Evolutionary conservation across 164 flowering plant species (phyloP).

Genomic region (Amborella trichopoda): DNA sequence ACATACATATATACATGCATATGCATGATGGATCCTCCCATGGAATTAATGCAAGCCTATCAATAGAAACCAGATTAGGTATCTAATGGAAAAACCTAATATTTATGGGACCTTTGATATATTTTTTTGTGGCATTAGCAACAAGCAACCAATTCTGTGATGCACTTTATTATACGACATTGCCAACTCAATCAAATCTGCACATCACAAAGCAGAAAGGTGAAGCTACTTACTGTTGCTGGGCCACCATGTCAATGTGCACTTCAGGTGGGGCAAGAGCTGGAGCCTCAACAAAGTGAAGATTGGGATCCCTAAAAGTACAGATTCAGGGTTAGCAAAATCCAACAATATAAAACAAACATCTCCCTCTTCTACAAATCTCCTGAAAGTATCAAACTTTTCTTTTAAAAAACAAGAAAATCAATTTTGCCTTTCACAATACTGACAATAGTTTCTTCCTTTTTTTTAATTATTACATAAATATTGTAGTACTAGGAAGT

Average conservation of each 20-base stretch:
- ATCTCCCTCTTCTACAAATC: too few species aligned
- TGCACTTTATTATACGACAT: background rate
- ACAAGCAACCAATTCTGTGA: background rate
- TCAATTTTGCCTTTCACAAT: background rate
- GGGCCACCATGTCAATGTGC: conserved; percentile 39
- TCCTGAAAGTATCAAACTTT: too few species aligned
- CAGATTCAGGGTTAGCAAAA: background rate
- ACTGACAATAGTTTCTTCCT: too few species aligned
- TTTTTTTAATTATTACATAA: too few species aligned
- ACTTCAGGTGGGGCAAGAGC: conserved; percentile 72
- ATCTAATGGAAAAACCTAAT: background rate
- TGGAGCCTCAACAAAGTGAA: conserved; percentile 52
- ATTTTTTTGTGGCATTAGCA: background rate
- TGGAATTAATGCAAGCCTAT: too few species aligned
- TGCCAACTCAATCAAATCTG: background rate
- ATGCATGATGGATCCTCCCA: too few species aligned
- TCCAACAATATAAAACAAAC: background rate
- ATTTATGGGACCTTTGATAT: background rate
- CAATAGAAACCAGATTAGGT: too few species aligned
- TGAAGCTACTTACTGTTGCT: conserved; percentile 34
- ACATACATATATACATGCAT: too few species aligned
- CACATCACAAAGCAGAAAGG: background rate
- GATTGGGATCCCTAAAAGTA: conserved; percentile 29
- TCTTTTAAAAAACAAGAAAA: too few species aligned
- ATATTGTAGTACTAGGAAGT: too few species aligned